Conservation (phyloP, 108 stramenopile species). For the Nannochloropsis gaditana region DNA sequence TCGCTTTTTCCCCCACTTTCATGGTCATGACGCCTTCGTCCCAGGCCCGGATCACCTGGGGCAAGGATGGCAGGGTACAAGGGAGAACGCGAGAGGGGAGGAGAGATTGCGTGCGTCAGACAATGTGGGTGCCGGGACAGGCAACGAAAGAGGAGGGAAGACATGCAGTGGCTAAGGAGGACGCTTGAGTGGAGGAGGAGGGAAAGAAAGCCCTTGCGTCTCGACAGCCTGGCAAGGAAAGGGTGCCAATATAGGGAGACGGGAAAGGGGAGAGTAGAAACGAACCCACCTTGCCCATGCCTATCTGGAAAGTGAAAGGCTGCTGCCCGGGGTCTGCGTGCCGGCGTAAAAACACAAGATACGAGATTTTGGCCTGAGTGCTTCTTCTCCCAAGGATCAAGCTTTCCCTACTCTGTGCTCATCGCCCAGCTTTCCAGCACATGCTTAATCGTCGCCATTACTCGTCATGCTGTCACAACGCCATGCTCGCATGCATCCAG, state of each 20-base stretch:
- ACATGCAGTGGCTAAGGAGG: not conserved
- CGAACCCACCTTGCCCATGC: constrained; percentile 19
- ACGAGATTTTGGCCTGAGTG: too few species aligned
- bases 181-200: not conserved
- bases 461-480: too few species aligned
- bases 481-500: too few species aligned
- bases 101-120: not conserved
- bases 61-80: not conserved
- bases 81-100: not conserved
- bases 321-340: constrained; percentile 8
- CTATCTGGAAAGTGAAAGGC: constrained; percentile 23
- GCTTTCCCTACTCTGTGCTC: too few species aligned
- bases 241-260: too few species aligned
- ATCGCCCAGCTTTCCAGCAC: too few species aligned
- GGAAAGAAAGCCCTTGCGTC: not conserved
- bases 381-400: too few species aligned
- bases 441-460: too few species aligned
- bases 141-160: not conserved
- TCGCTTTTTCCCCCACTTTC: constrained; percentile 6
- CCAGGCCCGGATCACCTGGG: constrained; percentile 18
- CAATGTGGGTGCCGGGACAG: not conserved
- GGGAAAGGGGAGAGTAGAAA: not conserved
- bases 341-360: too few species aligned
- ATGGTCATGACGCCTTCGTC: constrained; percentile 25
- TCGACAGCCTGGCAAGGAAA: too few species aligned